Evolutionary conservation across 2,329 filamentous ascomycete species (phyloP), one percentile per base, ranked within the genome.

Genomic region (Penicillium sp.): DNA sequence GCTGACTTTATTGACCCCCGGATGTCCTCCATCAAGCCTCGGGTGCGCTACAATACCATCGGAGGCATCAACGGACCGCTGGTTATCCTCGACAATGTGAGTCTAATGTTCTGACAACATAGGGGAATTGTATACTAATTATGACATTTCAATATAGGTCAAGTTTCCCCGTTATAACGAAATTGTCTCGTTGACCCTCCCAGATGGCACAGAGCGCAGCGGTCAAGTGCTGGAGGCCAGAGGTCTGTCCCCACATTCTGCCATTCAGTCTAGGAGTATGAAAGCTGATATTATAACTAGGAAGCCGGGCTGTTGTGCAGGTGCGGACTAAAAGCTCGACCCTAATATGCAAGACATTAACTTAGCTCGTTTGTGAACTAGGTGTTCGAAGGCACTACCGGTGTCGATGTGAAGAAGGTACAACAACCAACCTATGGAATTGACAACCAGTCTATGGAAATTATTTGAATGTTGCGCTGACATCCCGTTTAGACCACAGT

Each of bases 371-470:
- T 62, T 48, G 33, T 50, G 55, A 53, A 53, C 27, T 80, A 96
- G 89, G 93, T 97, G 69, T 99, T 99, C 76, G 94, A 99, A 80
- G 94, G 94, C 69, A 99, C 94, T 63, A 81, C 93, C 47, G 94
- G 94, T 74, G 94, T 99, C 76, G 94, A 99, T 85, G 94, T 99
- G 66, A 97, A 97, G 85, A 99, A 87, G 90, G 92, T 91, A 81
- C 77, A 46, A 31, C 53, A 10, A 42, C 19, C 31, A 31, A 15
- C 31, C 31, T 33, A 15, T 15, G 27, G 27, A 9, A 27, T 9
- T 27, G 25, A 27, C 7, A 27, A 27, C 7, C 7, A 8, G 25
- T 7, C 25, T 27, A 27, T 27, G 29, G 12, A 13, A 29, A 10
- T 17, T 1, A 4, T 10, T 33, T 8, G 55, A 71, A 58, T 55